Evolutionary conservation across 208 protist species (phyloP).

Genomic region (Leptomonas seymouri): DNA sequence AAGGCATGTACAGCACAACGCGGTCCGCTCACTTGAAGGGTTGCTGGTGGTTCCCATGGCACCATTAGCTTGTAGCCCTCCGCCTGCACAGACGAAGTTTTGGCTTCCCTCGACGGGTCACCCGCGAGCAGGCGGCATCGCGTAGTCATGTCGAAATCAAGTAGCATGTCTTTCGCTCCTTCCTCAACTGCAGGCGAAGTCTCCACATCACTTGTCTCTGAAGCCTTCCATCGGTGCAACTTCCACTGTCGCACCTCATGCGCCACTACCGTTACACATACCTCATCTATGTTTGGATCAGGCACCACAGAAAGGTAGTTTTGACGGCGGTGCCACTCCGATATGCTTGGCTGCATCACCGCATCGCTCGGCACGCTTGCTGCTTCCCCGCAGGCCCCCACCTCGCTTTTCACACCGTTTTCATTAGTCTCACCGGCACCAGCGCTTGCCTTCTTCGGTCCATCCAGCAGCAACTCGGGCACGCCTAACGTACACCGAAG

Average conservation of each 20-base stretch:
- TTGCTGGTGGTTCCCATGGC: constrained; percentile 2
- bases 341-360: not conserved
- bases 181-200: not conserved
- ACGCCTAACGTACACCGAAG: constrained; percentile 48
- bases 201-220: not conserved
- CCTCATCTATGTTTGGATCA: constrained; percentile 47
- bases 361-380: not conserved
- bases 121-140: not conserved
- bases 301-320: constrained; percentile 42
- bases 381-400: not conserved
- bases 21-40: not conserved
- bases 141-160: constrained; percentile 10
- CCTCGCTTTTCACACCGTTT: not conserved
- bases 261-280: constrained; percentile 42
- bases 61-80: constrained; percentile 20
- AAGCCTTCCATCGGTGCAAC: constrained; percentile 24
- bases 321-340: constrained; percentile 28
- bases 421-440: not conserved
- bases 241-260: constrained; percentile 31
- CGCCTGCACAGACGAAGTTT: not conserved
- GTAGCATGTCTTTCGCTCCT: not conserved
- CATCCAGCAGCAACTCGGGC: constrained; percentile 35
- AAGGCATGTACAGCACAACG: not conserved
- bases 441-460: not conserved
- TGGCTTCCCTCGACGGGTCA: not conserved